phyloP scores from a whole-genome alignment of 768 basidiomycete genomes.

The Mycena olivaceomarginata region DNA sequence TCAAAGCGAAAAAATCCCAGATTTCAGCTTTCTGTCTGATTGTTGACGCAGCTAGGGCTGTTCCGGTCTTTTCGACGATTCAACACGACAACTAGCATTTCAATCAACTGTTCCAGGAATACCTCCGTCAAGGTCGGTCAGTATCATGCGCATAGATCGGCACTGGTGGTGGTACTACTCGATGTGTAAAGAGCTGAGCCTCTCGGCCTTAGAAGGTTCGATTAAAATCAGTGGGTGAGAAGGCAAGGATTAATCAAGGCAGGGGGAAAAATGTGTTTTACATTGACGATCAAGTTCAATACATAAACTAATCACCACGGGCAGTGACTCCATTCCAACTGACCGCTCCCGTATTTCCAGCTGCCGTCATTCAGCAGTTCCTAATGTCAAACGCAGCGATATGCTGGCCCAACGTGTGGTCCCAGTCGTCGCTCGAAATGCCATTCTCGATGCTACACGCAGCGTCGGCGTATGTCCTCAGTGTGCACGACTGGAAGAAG shows the following conservation, averaged over 20 bases:
- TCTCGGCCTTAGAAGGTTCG: too few species aligned
- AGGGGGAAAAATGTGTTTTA: background rate
- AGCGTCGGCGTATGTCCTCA: background rate
- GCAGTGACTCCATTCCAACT: background rate
- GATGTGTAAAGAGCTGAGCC: too few species aligned
- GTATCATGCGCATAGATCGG: too few species aligned
- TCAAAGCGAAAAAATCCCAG: too few species aligned
- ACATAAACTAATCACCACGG: background rate
- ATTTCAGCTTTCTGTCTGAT: too few species aligned
- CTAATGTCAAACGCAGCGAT: background rate
- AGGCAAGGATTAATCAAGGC: background rate
- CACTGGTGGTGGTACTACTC: too few species aligned
- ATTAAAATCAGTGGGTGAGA: too few species aligned
- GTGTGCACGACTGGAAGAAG: background rate
- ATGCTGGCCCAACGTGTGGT: background rate
- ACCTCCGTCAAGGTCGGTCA: too few species aligned
- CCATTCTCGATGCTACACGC: background rate
- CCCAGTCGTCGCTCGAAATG: background rate
- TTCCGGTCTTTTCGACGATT: too few species aligned
- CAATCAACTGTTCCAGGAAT: too few species aligned
- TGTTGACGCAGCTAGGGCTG: too few species aligned
- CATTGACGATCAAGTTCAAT: background rate
- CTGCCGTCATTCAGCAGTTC: background rate
- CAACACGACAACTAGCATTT: too few species aligned
- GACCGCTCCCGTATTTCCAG: background rate